These are phyloP conservation scores for Choiromyces venosus DNA, from an alignment of 495 filamentous ascomycete genomes.

Conservation along the genomic window DNA sequence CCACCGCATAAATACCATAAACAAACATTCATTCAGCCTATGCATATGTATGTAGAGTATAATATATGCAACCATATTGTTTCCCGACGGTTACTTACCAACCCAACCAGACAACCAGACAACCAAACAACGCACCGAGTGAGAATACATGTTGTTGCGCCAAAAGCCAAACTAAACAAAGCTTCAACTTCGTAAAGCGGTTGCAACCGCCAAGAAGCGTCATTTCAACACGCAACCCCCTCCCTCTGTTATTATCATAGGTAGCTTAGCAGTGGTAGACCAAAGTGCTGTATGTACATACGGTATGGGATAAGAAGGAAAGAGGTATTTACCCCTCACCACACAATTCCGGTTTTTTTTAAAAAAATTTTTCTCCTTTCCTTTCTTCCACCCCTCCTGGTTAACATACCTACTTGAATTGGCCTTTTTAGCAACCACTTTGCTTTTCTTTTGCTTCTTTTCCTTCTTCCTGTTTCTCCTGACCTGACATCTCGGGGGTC, in stretches of 20 bases:
- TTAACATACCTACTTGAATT: not conserved
- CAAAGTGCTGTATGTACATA: not conserved
- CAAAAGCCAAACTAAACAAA: not conserved
- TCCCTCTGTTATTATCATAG: not conserved
- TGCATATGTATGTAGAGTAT: not conserved
- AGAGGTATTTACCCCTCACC: conserved; percentile 2
- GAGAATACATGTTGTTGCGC: not conserved
- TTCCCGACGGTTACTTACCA: not conserved
- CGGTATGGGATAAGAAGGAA: too few relatives aligned
- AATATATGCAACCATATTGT: not conserved
- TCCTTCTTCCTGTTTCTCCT: not conserved
- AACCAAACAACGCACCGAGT: not conserved
- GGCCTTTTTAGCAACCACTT: not conserved
- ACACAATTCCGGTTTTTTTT: conserved; percentile 1
- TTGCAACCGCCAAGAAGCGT: not conserved
- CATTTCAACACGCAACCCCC: not conserved
- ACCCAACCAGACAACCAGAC: not conserved
- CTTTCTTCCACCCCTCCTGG: not conserved
- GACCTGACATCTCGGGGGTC: not conserved
- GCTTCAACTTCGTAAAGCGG: too few relatives aligned
- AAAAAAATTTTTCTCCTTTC: too few relatives aligned
- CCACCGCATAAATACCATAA: not conserved
- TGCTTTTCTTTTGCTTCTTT: too few relatives aligned
- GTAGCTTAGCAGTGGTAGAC: not conserved
- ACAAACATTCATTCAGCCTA: conserved; percentile 2